A percentile compares a stretch with the other conserved stretches of the same genome.
These are phyloP conservation scores for Apium graveolens DNA, from an alignment of 129 eudicot genomes.

Conservation along the genomic window DNA sequence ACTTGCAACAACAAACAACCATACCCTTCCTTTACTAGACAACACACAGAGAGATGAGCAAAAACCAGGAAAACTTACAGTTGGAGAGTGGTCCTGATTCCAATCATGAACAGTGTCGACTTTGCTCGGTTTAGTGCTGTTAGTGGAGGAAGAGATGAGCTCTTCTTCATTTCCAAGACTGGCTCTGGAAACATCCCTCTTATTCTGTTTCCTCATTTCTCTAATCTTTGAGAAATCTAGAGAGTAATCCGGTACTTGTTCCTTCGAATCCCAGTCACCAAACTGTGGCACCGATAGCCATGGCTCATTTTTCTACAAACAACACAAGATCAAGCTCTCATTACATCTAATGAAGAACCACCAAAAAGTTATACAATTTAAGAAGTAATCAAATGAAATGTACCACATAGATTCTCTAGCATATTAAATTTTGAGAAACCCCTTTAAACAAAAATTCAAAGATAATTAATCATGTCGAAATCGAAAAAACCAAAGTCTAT, in stretches of 20 bases:
- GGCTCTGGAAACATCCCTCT: constrained; percentile 82
- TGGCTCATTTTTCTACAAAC: constrained; percentile 57
- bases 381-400: not conserved
- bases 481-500: not conserved
- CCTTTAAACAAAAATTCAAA: not conserved
- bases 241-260: constrained; percentile 80
- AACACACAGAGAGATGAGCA: not conserved
- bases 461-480: not conserved
- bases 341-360: not conserved
- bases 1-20: not conserved
- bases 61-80: constrained; percentile 39
- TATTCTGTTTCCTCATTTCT: constrained; percentile 89
- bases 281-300: constrained; percentile 97
- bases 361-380: not conserved
- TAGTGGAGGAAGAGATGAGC: constrained; percentile 43
- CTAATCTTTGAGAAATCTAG: constrained; percentile 84
- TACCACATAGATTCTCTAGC: not conserved
- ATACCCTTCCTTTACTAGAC: not conserved
- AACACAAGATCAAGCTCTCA: not conserved
- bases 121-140: constrained; percentile 13
- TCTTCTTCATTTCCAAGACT: constrained; percentile 94
- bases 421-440: not conserved
- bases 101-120: constrained; percentile 25
- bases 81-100: constrained; percentile 60
- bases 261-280: constrained; percentile 97